Base-by-base conservation (phyloP, 305 asterid genomes). In the Solanum hybrid region DNA sequence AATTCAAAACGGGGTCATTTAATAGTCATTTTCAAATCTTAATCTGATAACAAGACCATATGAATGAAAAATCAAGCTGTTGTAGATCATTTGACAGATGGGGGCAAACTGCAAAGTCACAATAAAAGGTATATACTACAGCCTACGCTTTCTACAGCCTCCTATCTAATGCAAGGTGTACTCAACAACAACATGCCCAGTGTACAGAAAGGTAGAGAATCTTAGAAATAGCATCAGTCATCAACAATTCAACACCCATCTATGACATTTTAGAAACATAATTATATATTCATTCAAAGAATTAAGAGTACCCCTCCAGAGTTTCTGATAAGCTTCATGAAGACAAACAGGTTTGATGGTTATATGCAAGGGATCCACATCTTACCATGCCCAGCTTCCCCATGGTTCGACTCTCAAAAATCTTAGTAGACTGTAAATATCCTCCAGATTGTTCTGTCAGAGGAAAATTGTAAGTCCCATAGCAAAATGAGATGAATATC, bases 341-440 rank as follows among this genome's bases (percentile, higher is more conserved):
- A 14, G 22, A 88, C 37, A 51, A 88, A 28, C 75, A 86, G 20
- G 28, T 80, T 89, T 18, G 88, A 61, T 24, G 46, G 33, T 73
- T 87, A 71, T 90, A 61, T 67, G 78, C 79, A 88, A 71, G 87
- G 94, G 90, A 88, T 57, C 39, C 85, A 90, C 90, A 92, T 82
- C 95, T 91, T 94, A 97, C 99, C 99, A 97, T 26, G 97, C 98
- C 99, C 99, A 97, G 94, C 94, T 97, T 92, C 98, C 97, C 99
- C 99, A 97, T 61, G 99, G 99, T 92, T 97, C 99, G 92, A 97
- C 93, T 95, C 96, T 97, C 94, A 97, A 93, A 94, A 96, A 97
- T 80, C 99, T 98, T 92, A 97, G 98, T 90, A 97, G 98, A 92
- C 99, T 97, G 93, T 91, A 97, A 81, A 97, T 92, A 91, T 97